These are phyloP conservation scores for Irpex rosettiformis DNA, from an alignment of 1,284 basidiomycete species.

Conservation along the genomic window DNA sequence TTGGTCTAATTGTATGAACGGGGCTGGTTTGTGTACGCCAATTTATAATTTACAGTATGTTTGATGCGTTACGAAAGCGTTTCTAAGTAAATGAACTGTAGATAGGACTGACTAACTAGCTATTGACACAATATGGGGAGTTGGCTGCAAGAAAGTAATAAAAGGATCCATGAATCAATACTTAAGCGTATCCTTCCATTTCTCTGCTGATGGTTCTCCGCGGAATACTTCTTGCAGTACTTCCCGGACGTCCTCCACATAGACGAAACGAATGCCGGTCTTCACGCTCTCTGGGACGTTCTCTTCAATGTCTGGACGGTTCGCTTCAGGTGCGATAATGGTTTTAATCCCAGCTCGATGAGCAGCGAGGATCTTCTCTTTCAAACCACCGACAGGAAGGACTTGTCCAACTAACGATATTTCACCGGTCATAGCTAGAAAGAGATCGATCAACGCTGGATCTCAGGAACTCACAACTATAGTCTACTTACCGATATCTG, in stretches of 20 bases:
- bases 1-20: neutral
- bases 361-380: constrained; percentile 94
- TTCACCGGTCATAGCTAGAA: constrained; percentile 89
- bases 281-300: constrained; percentile 95
- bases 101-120: constrained; percentile 3
- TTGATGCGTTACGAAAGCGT: constrained; percentile 6
- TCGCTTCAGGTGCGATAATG: constrained; percentile 83
- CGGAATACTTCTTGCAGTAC: constrained; percentile 85
- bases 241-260: constrained; percentile 87
- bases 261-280: constrained; percentile 89
- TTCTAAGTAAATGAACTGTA: constrained; percentile 12
- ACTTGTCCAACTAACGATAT: constrained; percentile 92
- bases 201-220: constrained; percentile 53
- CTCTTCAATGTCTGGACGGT: constrained; percentile 90
- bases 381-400: constrained; percentile 88
- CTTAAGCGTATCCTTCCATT: constrained; percentile 61
- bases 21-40: constrained; percentile 9
- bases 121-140: constrained; percentile 7
- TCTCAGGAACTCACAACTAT: neutral
- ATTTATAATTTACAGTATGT: constrained; percentile 13
- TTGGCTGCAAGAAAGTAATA: neutral
- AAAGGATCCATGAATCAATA: constrained; percentile 9
- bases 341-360: constrained; percentile 93
- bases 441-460: too few relatives aligned
- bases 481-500: constrained; percentile 74